Percentiles rank a stretch among this genome's conserved stretches.
Conservation (phyloP, 108 stramenopile genomes). For the Cyclotella kingstonii region DNA sequence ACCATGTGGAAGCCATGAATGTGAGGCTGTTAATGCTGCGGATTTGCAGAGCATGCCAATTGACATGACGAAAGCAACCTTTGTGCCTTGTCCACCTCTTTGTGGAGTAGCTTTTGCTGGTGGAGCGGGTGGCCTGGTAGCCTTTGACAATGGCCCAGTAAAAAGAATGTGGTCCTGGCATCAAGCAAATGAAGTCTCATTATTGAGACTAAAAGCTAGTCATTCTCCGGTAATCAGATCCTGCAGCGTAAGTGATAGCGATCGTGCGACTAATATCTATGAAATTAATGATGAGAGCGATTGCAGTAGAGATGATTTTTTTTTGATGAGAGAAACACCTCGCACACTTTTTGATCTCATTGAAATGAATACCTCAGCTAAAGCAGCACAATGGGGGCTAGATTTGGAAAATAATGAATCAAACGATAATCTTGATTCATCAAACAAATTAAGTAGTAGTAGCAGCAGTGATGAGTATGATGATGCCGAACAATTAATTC, state of each 20-base stretch:
- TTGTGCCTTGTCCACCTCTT: conserved; percentile 68
- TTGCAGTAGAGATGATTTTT: not conserved
- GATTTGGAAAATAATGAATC: conserved; percentile 13
- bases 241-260: not conserved
- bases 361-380: conserved; percentile 62
- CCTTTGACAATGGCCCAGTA: conserved; percentile 74
- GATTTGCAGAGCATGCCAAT: conserved; percentile 2
- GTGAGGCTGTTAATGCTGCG: not conserved
- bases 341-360: conserved; percentile 53
- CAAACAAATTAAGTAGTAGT: conserved; percentile 26
- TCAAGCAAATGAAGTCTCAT: conserved; percentile 10
- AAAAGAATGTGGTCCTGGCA: conserved; percentile 74
- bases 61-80: conserved; percentile 31
- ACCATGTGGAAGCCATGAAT: not conserved
- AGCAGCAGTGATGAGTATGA: conserved; percentile 33
- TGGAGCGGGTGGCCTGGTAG: conserved; percentile 58
- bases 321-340: conserved; percentile 9
- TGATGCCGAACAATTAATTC: not conserved
- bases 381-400: conserved; percentile 76
- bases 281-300: not conserved
- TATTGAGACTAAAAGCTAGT: not conserved
- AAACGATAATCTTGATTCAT: not conserved
- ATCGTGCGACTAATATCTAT: not conserved
- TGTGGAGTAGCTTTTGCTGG: conserved; percentile 69
- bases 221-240: not conserved